Percentiles rank a stretch among this genome's conserved stretches.
phyloP scores from a whole-genome alignment of 129 eudicot genomes.

The carrot (Daucus carota) region DNA sequence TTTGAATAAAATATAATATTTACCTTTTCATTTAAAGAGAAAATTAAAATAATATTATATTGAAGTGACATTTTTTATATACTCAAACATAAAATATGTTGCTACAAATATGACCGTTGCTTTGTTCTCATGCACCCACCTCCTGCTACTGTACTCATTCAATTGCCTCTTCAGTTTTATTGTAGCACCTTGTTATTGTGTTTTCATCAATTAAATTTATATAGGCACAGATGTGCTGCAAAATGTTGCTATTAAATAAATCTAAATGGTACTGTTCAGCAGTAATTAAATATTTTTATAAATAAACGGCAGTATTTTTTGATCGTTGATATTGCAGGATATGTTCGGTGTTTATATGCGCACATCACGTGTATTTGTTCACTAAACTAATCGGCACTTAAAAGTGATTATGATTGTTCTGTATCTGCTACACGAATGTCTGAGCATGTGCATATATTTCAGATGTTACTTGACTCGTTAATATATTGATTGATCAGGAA shows the following conservation, averaged over 20 bases:
- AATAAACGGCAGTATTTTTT: neutral
- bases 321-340: neutral
- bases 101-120: constrained; percentile 30
- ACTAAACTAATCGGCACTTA: neutral
- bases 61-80: no score
- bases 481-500: no score
- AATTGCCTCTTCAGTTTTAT: neutral
- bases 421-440: neutral
- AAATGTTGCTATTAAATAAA: neutral
- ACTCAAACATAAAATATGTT: neutral
- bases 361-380: neutral
- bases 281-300: neutral
- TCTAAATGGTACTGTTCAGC: neutral
- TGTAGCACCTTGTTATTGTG: neutral
- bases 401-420: neutral
- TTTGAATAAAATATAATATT: no score
- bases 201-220: neutral
- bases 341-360: neutral
- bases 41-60: no score
- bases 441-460: neutral
- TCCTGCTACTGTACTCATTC: no score
- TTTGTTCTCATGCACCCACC: neutral
- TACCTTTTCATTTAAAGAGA: no score
- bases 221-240: neutral
- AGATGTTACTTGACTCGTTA: no score